Evolutionary conservation across 345 rosid genomes (phyloP).

Genomic region (Firmiana major): DNA sequence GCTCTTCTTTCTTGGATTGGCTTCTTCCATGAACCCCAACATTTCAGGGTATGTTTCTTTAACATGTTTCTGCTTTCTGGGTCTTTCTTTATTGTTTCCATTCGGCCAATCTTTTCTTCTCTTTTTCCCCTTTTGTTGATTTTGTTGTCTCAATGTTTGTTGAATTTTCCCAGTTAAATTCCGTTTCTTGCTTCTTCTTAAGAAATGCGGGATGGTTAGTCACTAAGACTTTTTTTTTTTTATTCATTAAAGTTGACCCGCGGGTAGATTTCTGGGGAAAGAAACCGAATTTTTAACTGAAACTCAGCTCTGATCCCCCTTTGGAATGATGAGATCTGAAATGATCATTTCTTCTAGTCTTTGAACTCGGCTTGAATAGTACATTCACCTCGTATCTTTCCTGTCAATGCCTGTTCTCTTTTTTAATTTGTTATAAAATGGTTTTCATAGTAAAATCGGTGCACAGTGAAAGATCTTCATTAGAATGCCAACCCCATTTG

Average conservation of each 20-base stretch:
- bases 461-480: not conserved
- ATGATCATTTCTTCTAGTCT: not conserved
- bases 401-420: no score
- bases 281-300: not conserved
- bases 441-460: not conserved
- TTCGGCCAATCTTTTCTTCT: not conserved
- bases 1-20: not conserved
- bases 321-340: not conserved
- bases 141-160: not conserved
- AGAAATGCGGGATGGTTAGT: not conserved
- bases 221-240: not conserved
- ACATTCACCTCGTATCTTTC: no score
- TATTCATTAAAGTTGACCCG: not conserved
- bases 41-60: not conserved
- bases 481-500: not conserved
- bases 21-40: not conserved
- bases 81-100: not conserved
- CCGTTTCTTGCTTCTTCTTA: not conserved
- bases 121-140: not conserved
- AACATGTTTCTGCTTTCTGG: slow-evolving; percentile 1
- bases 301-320: not conserved
- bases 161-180: not conserved
- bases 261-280: not conserved
- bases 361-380: not conserved
- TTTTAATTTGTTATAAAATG: no score